Evolutionary conservation across 352 stramenopile genomes (phyloP).

Genomic region (Globisporangium yorkense): DNA sequence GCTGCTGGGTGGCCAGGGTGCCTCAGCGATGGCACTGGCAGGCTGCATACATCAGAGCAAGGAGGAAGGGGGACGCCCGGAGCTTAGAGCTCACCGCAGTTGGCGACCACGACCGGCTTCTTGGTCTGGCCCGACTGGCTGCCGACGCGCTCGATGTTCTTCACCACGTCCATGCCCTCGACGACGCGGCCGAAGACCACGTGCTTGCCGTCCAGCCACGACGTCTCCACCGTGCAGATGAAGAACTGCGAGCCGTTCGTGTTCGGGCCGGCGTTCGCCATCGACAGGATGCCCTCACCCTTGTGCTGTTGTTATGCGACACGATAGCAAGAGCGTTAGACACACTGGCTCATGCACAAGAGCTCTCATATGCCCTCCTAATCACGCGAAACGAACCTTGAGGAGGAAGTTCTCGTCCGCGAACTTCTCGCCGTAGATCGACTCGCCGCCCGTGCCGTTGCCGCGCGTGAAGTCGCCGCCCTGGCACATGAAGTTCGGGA

Average conservation of each 20-base stretch:
- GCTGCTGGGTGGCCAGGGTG: not conserved
- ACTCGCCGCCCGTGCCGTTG: constrained; percentile 92
- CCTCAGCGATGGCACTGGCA: not conserved
- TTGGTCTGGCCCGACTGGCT: constrained; percentile 90
- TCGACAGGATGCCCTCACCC: constrained; percentile 89
- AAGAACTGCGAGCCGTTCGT: constrained; percentile 98
- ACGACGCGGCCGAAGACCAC: constrained; percentile 95
- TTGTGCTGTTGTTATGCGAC: constrained; percentile 61
- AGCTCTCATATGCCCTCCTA: not conserved
- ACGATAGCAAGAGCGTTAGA: not conserved
- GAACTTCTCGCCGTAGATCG: constrained; percentile 95
- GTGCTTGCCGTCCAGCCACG: constrained; percentile 90
- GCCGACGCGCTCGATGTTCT: constrained; percentile 94
- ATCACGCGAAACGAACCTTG: constrained; percentile 19
- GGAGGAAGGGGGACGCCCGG: not conserved
- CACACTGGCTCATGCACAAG: not conserved
- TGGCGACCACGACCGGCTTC: constrained; percentile 89
- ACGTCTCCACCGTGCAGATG: constrained; percentile 90
- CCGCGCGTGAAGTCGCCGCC: constrained; percentile 92
- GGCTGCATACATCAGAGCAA: constrained; percentile 1
- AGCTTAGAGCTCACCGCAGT: constrained; percentile 92
- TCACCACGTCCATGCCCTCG: constrained; percentile 97
- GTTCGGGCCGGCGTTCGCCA: constrained; percentile 96
- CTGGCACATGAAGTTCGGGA: constrained; percentile 95
- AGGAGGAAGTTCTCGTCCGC: constrained; percentile 96